Base-by-base conservation (phyloP, 306 rosid species). In the Calophaca sinica region DNA sequence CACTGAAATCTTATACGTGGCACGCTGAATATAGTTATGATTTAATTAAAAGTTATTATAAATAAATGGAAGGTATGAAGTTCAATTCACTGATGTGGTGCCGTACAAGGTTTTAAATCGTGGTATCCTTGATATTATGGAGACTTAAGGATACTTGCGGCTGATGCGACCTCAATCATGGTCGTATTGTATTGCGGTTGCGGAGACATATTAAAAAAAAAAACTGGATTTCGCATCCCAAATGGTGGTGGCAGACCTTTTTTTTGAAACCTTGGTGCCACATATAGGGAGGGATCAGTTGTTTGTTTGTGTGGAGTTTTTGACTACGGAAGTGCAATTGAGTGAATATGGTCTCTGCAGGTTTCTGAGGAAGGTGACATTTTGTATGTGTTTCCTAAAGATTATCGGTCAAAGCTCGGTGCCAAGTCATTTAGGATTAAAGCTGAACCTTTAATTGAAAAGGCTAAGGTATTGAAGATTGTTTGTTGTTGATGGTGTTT, bases 281-380 rank as follows among this genome's bases (percentile, higher is more conserved):
- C n/a, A n/a, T 38, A 38, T 38, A 38, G 8, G 8, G 42, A 38
- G 42, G 42, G 42, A 5, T 38, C 42, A 38, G 2, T 38, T 42
- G 67, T 36, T 75, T 80, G 71, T 64, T 4, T 57, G 15, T 63
- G 75, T 50, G 71, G 76, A 80, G 77, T 76, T 81, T 52, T 83
- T 83, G 71, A 9, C 42, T 64, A 20, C 5, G 20, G 53, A 42
- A 64, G 70, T 82, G 70, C 84, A 81, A 82, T 77, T 81, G 59
- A 76, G 85, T 78, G 77, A 91, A 84, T 88, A 76, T 83, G 89
- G 85, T 88, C 67, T 85, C 67, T 80, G 79, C 90, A 94, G 98
- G 99, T 94, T 67, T 90, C 99, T 42, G 93, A 85, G 62, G 99
- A 92, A 81, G 98, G 99, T 14, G 97, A 94, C 39, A 79, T 94